Evolutionary conservation across 129 eudicot genomes (phyloP), one percentile per base, ranked within the genome.

Genomic region (Escallonia herrerae): DNA sequence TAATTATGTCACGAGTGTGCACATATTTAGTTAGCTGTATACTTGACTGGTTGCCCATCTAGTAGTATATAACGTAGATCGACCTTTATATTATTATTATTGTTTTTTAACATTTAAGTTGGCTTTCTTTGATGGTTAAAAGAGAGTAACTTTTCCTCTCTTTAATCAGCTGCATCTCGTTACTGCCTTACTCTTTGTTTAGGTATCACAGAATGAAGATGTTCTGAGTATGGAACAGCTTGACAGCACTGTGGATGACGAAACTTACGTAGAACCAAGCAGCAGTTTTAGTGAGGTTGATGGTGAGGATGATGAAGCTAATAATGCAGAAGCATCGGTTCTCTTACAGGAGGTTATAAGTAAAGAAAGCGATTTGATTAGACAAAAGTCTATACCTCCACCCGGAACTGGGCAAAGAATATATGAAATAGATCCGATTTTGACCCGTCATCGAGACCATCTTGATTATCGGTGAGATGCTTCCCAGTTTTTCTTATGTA

Each of bases 381-480:
- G 73, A 76, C 67, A 80, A 63, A 80, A 72, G 76, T 40, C 62
- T 59, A 75, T 94, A 73, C 93, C 93, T 76, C 90, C 95, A 52
- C 97, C 95, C 66, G 99, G 99, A 71, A 50, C 52, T 5, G 95
- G 99, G 43, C 82, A 77, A 62, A 78, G 73, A 81, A 94, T 94
- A 71, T 94, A 89, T 60, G 95, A 94, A 65, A 86, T 89, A 13
- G 99, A 94, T 60, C 95, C 97, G 51, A 79, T 94, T 74, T 70
- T 94, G 71, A 72, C 41, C 33, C 74, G 71, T 62, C 79, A 82
- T 72, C 79, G 87, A 60, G 71, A 74, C 22, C 99, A 94, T 89
- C 95, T 94, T 70, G 86, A 94, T 70, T 94, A 89, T 74, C 75
- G 97, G 99, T 94, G 55, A 79, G 76, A 58, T 67, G 4, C 42